Evolutionary conservation across 2,329 filamentous ascomycete genomes (phyloP), one percentile per base, ranked within the genome.

Genomic region (Xylaria sp.): DNA sequence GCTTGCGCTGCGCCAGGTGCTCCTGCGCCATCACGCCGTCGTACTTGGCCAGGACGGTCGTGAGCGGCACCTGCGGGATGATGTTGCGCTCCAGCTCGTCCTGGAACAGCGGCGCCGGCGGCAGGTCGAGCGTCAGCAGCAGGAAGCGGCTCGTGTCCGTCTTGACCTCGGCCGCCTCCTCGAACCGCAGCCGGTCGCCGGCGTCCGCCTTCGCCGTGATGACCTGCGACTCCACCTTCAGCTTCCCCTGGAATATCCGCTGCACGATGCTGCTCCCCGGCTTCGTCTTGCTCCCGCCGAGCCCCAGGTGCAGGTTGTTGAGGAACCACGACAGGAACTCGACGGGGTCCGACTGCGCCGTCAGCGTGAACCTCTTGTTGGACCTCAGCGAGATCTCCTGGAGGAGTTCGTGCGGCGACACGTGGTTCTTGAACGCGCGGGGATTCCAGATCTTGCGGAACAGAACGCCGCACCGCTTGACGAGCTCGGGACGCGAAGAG

Each of bases 381-480:
- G 92, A 97, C 44, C 87, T 87, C 39, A 97, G 78, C 1, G 92
- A 90, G 60, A 99, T 90, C 71, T 97, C 93, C 74, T 99, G 94
- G 1, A 99, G 86, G 24, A 99, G 83, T 74, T 99, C 94, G 78
- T 99, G 94, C 0, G 94, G 94, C 8, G 93, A 97, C 48, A 99
- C 94, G 72, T 99, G 94, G 4, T 89, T 88, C 73, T 96, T 95
- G 81, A 99, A 99, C 8, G 94, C 93, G 63, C 90, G 88, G 2
- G 92, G 89, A 71, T 99, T 99, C 94, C 94, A 99, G 62, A 99
- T 91, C 76, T 99, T 99, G 70, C 94, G 89, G 56, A 97, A 86
- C 18, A 99, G 81, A 49, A 92, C 94, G 63, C 89, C 90, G 69
- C 93, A 92, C 9, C 94, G 86, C 71, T 94, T 88, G 49, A 90